Evolutionary conservation across 1,284 basidiomycete species (phyloP), one percentile per base, ranked within the genome.

Genomic region (Puccinia novopanici): DNA sequence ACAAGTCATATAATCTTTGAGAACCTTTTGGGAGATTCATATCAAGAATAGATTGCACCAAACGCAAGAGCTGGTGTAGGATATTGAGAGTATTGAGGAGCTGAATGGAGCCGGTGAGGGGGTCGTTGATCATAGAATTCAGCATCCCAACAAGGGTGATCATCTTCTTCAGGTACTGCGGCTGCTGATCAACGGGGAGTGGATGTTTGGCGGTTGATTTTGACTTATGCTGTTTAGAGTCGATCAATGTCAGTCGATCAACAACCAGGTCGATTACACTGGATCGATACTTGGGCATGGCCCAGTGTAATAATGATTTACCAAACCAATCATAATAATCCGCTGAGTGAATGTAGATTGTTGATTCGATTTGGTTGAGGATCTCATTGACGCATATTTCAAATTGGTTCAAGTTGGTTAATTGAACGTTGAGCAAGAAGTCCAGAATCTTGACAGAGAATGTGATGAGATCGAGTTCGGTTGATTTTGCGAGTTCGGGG

Each of bases 251-350:
- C 12, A 77, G 37, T 45, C 63, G 42, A 77, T 67, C 50, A 40
- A 77, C 75, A 19, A 77, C 50, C 34, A 77, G 48, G 52, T 77
- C 75, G 61, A 77, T 77, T 3, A 77, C 42, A 42, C 65, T 67
- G 8, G 75, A 68, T 55, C 63, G 45, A 57, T 77, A 68, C 45
- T 77, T 77, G 19, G 50, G 24, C 54, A 34, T 67, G 0, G 75
- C 42, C 61, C 61, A 67, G n/a, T 15, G 48, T 34, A 77, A 57
- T n/a, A 77, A 34, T 13, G 40, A 54, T 40, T 40, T 22, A 24
- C 50, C 61, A 8, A 77, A 27, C 59, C 61, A 77, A 24, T 68
- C 27, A 34, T 65, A 68, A n/a, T 37, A 55, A n/a, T 27, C 48
- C 37, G 52, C 3, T 52, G 52, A 57, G 22, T 3, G 2, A 9